Evolutionary conservation across 1,139 yeast genomes (phyloP).

Genomic region (Kodamaea arcana): DNA sequence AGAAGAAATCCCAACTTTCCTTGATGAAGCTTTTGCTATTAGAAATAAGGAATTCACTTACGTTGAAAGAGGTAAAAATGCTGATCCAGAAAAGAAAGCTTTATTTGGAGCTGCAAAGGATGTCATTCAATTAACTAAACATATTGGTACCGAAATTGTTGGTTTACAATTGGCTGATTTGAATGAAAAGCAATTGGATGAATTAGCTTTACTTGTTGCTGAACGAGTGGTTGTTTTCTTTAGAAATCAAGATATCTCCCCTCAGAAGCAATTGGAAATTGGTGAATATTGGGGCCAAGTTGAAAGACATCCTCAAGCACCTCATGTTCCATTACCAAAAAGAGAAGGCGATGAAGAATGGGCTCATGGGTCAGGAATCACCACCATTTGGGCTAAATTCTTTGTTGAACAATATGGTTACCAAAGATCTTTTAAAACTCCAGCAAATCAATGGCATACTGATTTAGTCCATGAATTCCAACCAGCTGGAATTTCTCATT

Average conservation of each 20-base stretch:
- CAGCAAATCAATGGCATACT: constrained; percentile 16
- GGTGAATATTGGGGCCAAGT: constrained; percentile 39
- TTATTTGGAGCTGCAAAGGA: constrained; percentile 49
- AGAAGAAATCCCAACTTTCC: constrained; percentile 37
- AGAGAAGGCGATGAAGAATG: constrained; percentile 3
- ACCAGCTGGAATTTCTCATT: constrained; percentile 17
- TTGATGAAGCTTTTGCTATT: constrained; percentile 48
- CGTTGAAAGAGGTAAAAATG: constrained; percentile 44
- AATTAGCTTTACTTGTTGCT: constrained; percentile 46
- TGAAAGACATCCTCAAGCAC: constrained; percentile 43
- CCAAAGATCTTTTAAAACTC: constrained; percentile 10
- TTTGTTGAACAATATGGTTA: constrained; percentile 9
- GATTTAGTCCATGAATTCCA: constrained; percentile 17
- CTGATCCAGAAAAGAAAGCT: constrained; percentile 53
- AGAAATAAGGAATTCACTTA: constrained; percentile 43
- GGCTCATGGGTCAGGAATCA: constrained; percentile 11
- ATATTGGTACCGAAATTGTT: constrained; percentile 54
- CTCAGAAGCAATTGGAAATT: constrained; percentile 39
- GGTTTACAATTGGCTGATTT: constrained; percentile 50
- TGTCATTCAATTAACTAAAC: constrained; percentile 43
- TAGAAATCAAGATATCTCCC: constrained; percentile 43
- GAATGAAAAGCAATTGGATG: constrained; percentile 45
- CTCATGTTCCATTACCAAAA: constrained; percentile 26
- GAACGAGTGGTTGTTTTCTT: constrained; percentile 48
- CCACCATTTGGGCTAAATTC: constrained; percentile 15